These are phyloP conservation scores for Pythium grandisporangium DNA, from an alignment of 352 stramenopile genomes.

Conservation along the genomic window DNA sequence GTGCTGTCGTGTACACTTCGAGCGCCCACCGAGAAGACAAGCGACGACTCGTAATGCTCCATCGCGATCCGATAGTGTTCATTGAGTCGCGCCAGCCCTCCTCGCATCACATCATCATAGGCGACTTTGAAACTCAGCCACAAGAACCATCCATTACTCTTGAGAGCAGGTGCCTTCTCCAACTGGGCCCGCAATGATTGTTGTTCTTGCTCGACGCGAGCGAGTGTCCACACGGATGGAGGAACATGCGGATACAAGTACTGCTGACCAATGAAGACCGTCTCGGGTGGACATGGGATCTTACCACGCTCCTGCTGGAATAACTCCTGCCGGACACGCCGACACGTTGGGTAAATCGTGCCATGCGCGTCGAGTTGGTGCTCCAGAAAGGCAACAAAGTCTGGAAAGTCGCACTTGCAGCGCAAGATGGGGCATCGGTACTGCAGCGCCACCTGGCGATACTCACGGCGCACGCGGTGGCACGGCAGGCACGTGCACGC, in stretches of 20 bases:
- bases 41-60: conserved; percentile 45
- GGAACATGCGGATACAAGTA: conserved; percentile 17
- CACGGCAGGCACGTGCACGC: conserved; percentile 2
- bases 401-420: conserved; percentile 16
- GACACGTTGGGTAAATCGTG: conserved; percentile 23
- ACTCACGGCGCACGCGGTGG: not conserved
- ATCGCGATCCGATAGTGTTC: conserved; percentile 45
- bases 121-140: conserved; percentile 26
- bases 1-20: conserved; percentile 7
- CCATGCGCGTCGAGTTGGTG: conserved; percentile 51
- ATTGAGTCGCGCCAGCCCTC: conserved; percentile 27
- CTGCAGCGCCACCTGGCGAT: not conserved
- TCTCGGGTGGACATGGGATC: conserved; percentile 26
- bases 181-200: conserved; percentile 16
- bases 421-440: conserved; percentile 9
- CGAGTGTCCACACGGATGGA: conserved; percentile 34
- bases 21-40: conserved; percentile 20
- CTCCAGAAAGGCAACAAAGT: conserved; percentile 34
- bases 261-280: conserved; percentile 46
- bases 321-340: conserved; percentile 23
- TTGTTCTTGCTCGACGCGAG: conserved; percentile 28
- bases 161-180: not conserved
- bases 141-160: conserved; percentile 2
- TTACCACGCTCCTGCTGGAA: conserved; percentile 22
- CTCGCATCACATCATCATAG: conserved; percentile 24